Percentiles rank a stretch among this genome's conserved stretches.
These are phyloP conservation scores for Talaromyces nanjingensis DNA, from an alignment of 495 filamentous ascomycete genomes.

Conservation along the genomic window DNA sequence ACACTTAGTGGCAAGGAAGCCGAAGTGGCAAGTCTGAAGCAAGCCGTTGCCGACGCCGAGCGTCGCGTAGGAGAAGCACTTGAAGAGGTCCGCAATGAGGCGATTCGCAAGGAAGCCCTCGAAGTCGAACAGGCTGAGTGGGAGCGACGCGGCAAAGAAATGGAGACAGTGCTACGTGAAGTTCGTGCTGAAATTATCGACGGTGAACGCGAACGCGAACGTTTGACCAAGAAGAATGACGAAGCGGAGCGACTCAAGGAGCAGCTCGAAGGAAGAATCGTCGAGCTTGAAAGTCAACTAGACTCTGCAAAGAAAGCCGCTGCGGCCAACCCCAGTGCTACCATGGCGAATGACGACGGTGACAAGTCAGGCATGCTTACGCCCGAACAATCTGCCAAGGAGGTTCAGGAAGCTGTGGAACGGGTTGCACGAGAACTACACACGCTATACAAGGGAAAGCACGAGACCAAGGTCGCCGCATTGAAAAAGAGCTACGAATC, in stretches of 20 bases:
- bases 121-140: conserved; percentile 74
- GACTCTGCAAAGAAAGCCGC: conserved; percentile 52
- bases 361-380: conserved; percentile 12
- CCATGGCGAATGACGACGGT: conserved; percentile 12
- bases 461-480: conserved; percentile 88
- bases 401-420: conserved; percentile 83
- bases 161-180: conserved; percentile 70
- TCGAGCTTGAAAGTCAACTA: conserved; percentile 67
- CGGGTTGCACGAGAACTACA: conserved; percentile 86
- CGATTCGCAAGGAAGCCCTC: conserved; percentile 57
- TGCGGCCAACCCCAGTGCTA: conserved; percentile 13
- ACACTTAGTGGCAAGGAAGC: conserved; percentile 86
- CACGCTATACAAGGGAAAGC: conserved; percentile 89
- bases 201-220: conserved; percentile 67
- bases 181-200: conserved; percentile 76
- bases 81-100: conserved; percentile 72
- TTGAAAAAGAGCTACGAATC: conserved; percentile 92
- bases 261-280: conserved; percentile 44
- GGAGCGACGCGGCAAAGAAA: conserved; percentile 76
- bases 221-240: conserved; percentile 60
- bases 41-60: conserved; percentile 81
- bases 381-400: conserved; percentile 35
- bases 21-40: conserved; percentile 76
- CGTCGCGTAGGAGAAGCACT: conserved; percentile 79
- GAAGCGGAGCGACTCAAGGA: conserved; percentile 68